Conservation (phyloP, 2,329 filamentous ascomycete genomes). For the Trichoderma lentiforme region DNA sequence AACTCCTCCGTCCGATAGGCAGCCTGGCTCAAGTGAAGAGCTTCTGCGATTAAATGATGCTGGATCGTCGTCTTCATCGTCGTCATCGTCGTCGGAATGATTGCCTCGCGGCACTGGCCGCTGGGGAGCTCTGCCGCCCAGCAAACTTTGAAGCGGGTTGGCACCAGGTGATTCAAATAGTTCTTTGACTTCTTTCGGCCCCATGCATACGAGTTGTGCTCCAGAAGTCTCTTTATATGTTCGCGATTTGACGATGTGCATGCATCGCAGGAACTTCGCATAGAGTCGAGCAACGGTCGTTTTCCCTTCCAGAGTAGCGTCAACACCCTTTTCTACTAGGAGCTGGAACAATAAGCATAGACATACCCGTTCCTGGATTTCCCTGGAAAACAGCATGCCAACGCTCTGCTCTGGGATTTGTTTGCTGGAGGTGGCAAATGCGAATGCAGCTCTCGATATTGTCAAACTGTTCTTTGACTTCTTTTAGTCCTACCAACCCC, state of each 20-base stretch:
- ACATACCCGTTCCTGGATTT: slow-evolving; percentile 4
- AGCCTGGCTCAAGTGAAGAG: not conserved
- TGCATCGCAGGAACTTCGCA: not conserved
- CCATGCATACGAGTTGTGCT: not conserved
- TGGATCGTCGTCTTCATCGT: not conserved
- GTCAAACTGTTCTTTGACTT: not conserved
- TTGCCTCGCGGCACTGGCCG: not conserved
- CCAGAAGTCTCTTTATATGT: not conserved
- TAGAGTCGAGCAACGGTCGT: not conserved
- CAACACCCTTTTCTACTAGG: not conserved
- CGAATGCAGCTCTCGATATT: not conserved
- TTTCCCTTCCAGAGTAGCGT: not conserved
- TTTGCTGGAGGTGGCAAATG: not conserved
- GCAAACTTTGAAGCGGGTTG: not conserved
- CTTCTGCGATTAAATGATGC: not conserved
- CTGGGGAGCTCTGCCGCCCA: not conserved
- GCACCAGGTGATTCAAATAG: not conserved
- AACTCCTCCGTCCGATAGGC: not conserved
- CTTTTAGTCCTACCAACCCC: not conserved
- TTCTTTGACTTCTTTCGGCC: not conserved
- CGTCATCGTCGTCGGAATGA: not conserved
- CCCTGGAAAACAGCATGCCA: not conserved
- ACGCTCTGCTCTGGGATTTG: not conserved
- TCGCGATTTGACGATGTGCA: not conserved
- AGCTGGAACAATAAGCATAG: not conserved